Base-by-base conservation (phyloP, 2,329 filamentous ascomycete species). In the Fusarium tjaetaba region DNA sequence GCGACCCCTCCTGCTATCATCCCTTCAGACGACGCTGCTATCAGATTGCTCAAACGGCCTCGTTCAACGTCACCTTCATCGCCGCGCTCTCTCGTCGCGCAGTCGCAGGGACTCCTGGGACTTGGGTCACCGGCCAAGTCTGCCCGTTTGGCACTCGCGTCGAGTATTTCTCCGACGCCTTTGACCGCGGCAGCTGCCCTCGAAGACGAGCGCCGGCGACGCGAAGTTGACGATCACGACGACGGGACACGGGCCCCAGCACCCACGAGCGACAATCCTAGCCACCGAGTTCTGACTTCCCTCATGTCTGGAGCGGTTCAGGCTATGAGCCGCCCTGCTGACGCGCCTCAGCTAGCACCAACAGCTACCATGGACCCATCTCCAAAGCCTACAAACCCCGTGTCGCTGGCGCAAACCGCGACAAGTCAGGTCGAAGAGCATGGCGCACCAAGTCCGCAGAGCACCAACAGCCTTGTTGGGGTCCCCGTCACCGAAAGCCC, bases 301-400 rank as follows among this genome's bases (percentile, higher is more conserved):
- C 82, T 91, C 53, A 85, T 90, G 82, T 87, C 88, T 41, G 86
- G 86, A 49, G 85, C 83, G 63, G 84, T 85, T 30, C 82, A 86
- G 70, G 84, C 84, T 53, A 87, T 90, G 83, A 90, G 87, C 79
- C 88, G 87, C 67, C 82, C 87, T n/a, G 83, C 86, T 63, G 88
- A 90, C 79, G 85, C 84, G 71, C 85, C 86, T n/a, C 83, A 79
- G 71, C 64, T 79, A 38, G 84, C 82, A 57, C 83, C 85, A 4
- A 85, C 84, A 18, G 83, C 84, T 24, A 80, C 82, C 53, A 85
- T 86, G 79, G 84, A 86, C 30, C 77, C 83, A 13, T 81, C 82
- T 6, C 77, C 81, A 49, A 85, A 84, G 68, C 79, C 81, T 11
- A 76, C 76, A 43, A 80, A 81, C 65, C 80, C 73, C 60, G 79